Evolutionary conservation across 1,284 basidiomycete genomes (phyloP).

Genomic region (Malassezia furfur): DNA sequence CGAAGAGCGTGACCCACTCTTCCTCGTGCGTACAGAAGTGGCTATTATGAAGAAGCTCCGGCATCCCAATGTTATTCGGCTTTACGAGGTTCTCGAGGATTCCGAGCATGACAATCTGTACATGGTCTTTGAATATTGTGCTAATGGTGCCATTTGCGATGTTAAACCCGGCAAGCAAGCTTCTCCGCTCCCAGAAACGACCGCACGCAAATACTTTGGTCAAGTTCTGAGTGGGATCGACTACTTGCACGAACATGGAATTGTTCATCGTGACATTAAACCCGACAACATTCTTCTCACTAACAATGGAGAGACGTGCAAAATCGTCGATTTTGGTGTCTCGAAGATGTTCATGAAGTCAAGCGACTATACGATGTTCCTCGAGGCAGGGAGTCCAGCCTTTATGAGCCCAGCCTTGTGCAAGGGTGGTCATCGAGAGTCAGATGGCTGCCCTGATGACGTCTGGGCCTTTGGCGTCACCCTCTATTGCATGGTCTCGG

Average conservation of each 20-base stretch:
- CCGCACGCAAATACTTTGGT: slow-evolving; percentile 52
- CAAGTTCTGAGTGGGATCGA: slow-evolving; percentile 54
- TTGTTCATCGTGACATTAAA: slow-evolving; percentile 54
- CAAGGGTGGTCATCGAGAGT: slow-evolving; percentile 27
- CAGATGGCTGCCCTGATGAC: slow-evolving; percentile 53
- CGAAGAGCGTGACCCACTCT: slow-evolving; percentile 30
- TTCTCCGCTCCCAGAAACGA: slow-evolving; percentile 41
- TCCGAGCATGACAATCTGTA: slow-evolving; percentile 53
- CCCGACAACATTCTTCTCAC: slow-evolving; percentile 55
- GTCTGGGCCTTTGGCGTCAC: slow-evolving; percentile 56
- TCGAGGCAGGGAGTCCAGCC: slow-evolving; percentile 53
- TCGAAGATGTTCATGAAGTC: slow-evolving; percentile 53
- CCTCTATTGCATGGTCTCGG: slow-evolving; percentile 54
- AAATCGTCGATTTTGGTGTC: slow-evolving; percentile 57
- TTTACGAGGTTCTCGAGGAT: slow-evolving; percentile 56
- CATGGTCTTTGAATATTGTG: slow-evolving; percentile 49
- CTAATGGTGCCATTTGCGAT: slow-evolving; percentile 53
- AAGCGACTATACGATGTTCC: slow-evolving; percentile 51
- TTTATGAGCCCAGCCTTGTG: slow-evolving; percentile 55
- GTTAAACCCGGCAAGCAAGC: slow-evolving; percentile 42
- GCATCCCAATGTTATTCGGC: slow-evolving; percentile 51
- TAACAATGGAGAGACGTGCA: slow-evolving; percentile 51
- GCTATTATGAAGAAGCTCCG: slow-evolving; percentile 41
- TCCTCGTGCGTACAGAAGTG: slow-evolving; percentile 39
- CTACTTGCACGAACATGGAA: slow-evolving; percentile 55